phyloP scores from a whole-genome alignment of 352 stramenopile genomes.

The Phytophthora parvispora region DNA sequence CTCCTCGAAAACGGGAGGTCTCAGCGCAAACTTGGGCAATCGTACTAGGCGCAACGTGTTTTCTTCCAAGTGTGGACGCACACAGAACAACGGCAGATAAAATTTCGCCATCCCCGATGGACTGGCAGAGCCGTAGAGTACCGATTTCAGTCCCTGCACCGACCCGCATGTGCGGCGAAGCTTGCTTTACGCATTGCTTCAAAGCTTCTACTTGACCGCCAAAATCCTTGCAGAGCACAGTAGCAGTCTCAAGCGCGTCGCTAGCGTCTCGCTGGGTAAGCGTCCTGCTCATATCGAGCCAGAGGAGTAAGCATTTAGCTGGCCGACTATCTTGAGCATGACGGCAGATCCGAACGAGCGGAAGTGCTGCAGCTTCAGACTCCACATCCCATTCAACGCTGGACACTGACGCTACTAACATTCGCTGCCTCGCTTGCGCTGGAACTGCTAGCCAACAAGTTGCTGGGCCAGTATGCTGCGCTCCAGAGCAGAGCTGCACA shows the following conservation, averaged over 20 bases:
- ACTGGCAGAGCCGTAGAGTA: constrained; percentile 39
- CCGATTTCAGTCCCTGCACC: constrained; percentile 9
- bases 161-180: constrained; percentile 22
- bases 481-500: constrained; percentile 33
- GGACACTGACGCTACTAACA: constrained; percentile 13
- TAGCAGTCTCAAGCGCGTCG: constrained; percentile 5
- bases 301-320: constrained; percentile 48
- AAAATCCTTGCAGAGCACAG: constrained; percentile 28
- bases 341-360: constrained; percentile 46
- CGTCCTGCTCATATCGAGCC: constrained; percentile 38
- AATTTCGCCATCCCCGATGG: constrained; percentile 16
- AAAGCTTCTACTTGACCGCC: constrained; percentile 26
- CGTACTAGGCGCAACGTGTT: constrained; percentile 17
- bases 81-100: constrained; percentile 31
- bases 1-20: background rate
- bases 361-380: constrained; percentile 8
- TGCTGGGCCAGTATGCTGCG: constrained; percentile 35
- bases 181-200: constrained; percentile 40
- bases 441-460: constrained; percentile 56
- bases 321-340: constrained; percentile 34
- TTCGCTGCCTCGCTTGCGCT: constrained; percentile 35
- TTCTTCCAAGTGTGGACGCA: constrained; percentile 25
- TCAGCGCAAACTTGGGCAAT: constrained; percentile 47
- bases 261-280: constrained; percentile 28
- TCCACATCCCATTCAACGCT: background rate